These are phyloP conservation scores for Viridothelium virens DNA, from an alignment of 495 filamentous ascomycete genomes.

Conservation along the genomic window DNA sequence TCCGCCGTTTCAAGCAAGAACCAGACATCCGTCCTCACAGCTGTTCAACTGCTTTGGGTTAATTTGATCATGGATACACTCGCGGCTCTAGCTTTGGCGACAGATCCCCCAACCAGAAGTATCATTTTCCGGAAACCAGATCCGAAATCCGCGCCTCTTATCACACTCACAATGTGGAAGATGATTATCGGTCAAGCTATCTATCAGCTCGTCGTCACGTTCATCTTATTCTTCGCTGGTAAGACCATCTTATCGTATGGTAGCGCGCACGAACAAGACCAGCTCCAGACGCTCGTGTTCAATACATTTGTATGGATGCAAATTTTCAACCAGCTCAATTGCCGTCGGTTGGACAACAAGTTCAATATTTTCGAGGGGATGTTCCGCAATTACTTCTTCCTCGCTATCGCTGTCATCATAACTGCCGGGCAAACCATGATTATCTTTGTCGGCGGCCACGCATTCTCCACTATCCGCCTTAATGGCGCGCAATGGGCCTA, in stretches of 20 bases:
- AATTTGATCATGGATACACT: constrained; percentile 96
- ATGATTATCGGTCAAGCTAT: constrained; percentile 85
- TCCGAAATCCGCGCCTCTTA: constrained; percentile 66
- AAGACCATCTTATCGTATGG: constrained; percentile 52
- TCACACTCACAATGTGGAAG: constrained; percentile 83
- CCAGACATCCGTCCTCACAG: constrained; percentile 68
- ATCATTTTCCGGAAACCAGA: constrained; percentile 71
- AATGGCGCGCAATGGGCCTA: constrained; percentile 66
- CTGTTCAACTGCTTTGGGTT: constrained; percentile 84
- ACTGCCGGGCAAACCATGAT: constrained; percentile 74
- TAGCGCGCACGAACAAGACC: constrained; percentile 31
- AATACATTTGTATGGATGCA: constrained; percentile 96
- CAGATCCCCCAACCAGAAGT: constrained; percentile 63
- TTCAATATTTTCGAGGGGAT: constrained; percentile 88
- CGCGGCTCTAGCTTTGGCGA: constrained; percentile 83
- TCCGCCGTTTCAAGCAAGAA: constrained; percentile 60
- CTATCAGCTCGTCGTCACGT: constrained; percentile 71
- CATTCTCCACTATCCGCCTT: constrained; percentile 56
- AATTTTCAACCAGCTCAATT: constrained; percentile 85
- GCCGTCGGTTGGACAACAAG: constrained; percentile 77
- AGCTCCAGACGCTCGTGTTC: constrained; percentile 67
- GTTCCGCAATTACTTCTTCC: constrained; percentile 70
- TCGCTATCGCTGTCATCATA: constrained; percentile 74
- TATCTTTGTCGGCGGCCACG: constrained; percentile 64
- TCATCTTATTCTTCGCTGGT: constrained; percentile 71